phyloP scores from a whole-genome alignment of 306 rosid genomes.

The Quercus suber region DNA sequence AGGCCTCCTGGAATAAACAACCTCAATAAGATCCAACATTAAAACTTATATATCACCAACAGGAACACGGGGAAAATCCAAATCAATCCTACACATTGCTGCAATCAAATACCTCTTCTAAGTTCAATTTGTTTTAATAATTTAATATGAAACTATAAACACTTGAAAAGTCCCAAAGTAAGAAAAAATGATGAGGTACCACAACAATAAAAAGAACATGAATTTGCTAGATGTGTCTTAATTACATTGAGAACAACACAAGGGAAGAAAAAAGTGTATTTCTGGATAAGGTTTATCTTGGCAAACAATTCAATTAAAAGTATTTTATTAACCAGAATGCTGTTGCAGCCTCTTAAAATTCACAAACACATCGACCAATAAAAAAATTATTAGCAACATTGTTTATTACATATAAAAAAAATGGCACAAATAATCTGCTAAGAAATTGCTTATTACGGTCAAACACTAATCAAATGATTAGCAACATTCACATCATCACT shows the following conservation, averaged over 20 bases:
- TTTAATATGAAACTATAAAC: slow-evolving; percentile 6
- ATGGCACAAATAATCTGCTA: not conserved
- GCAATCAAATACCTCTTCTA: not conserved
- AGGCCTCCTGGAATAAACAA: not conserved
- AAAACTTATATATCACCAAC: not conserved
- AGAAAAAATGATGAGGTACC: not conserved
- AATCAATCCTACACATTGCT: not conserved
- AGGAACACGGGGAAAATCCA: not conserved
- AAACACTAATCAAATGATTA: not conserved
- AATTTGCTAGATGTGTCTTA: not conserved
- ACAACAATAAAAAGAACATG: not conserved
- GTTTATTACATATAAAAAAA: too few relatives aligned
- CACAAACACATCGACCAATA: not conserved
- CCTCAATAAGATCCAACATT: not conserved
- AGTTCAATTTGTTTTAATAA: not conserved
- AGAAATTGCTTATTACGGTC: not conserved
- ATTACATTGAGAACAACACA: not conserved
- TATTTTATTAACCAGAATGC: not conserved
- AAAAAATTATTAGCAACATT: too few relatives aligned
- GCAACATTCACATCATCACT: not conserved
- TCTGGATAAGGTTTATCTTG: slow-evolving; percentile 2
- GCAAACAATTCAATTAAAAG: not conserved
- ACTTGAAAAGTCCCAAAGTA: not conserved
- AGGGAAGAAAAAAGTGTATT: not conserved
- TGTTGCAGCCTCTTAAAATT: not conserved